Evolutionary conservation across 2,329 filamentous ascomycete species (phyloP).

Genomic region (Aureobasidium sp.): DNA sequence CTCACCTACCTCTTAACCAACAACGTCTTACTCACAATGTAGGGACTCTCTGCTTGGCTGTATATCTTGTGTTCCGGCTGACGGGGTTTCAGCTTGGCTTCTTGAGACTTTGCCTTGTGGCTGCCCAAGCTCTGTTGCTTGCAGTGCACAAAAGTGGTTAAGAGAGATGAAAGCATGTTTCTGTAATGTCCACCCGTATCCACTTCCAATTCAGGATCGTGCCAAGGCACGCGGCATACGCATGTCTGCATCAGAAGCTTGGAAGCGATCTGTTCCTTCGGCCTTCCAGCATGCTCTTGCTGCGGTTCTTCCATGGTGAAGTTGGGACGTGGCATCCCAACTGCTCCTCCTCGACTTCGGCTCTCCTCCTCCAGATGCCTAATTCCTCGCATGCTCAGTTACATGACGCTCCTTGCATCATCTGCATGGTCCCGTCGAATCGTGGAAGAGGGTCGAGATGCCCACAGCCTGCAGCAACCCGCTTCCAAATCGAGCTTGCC

Average conservation of each 20-base stretch:
- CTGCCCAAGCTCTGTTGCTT: background rate
- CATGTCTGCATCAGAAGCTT: background rate
- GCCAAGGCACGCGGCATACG: background rate
- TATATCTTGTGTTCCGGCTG: background rate
- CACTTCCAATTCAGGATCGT: background rate
- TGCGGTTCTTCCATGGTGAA: too few species aligned
- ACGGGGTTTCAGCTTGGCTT: background rate
- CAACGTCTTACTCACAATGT: background rate
- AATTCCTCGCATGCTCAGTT: background rate
- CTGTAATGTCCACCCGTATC: background rate
- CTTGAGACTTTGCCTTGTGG: background rate
- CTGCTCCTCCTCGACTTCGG: background rate
- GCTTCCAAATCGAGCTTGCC: conserved; percentile 1
- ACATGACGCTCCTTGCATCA: conserved; percentile 5
- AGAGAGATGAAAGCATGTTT: background rate
- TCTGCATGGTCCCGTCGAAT: background rate
- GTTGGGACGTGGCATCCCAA: background rate
- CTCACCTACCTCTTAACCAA: background rate
- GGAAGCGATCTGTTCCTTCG: background rate
- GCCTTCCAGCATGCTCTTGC: background rate
- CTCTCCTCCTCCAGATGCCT: conserved; percentile 9
- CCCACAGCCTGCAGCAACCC: background rate
- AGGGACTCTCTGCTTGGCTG: background rate
- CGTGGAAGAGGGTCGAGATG: background rate
- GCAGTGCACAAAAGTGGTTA: background rate